Conservation (phyloP, 192 early-diverging fungal species). For the Rhizophagus clarus region DNA sequence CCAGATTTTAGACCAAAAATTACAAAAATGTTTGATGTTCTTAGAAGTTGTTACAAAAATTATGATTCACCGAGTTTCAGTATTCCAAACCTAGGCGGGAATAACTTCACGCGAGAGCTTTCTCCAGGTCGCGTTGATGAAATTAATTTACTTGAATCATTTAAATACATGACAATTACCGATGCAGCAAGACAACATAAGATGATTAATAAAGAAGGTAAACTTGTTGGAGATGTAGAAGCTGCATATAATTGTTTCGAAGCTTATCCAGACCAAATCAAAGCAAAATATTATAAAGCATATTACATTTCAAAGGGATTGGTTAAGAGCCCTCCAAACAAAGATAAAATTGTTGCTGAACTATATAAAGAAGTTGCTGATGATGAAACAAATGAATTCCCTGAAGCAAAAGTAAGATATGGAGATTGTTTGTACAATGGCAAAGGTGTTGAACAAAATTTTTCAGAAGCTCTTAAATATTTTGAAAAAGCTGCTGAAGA, state of each 20-base stretch:
- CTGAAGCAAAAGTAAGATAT: background rate
- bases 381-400: no score
- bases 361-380: slow-evolving; percentile 7
- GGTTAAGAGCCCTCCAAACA: background rate
- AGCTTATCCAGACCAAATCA: background rate
- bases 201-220: background rate
- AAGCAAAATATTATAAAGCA: background rate
- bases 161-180: background rate
- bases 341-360: background rate
- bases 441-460: background rate
- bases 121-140: no score
- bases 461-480: background rate
- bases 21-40: background rate
- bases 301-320: background rate
- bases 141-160: background rate
- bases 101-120: no score
- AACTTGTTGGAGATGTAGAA: background rate
- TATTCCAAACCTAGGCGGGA: background rate
- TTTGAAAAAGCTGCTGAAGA: no score
- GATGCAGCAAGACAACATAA: background rate
- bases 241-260: background rate
- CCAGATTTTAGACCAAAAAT: background rate
- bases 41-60: background rate
- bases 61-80: background rate
- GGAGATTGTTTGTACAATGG: background rate